These are phyloP conservation scores for Fusarium odoratissimum DNA, from an alignment of 2,329 filamentous ascomycete species.

Conservation along the genomic window DNA sequence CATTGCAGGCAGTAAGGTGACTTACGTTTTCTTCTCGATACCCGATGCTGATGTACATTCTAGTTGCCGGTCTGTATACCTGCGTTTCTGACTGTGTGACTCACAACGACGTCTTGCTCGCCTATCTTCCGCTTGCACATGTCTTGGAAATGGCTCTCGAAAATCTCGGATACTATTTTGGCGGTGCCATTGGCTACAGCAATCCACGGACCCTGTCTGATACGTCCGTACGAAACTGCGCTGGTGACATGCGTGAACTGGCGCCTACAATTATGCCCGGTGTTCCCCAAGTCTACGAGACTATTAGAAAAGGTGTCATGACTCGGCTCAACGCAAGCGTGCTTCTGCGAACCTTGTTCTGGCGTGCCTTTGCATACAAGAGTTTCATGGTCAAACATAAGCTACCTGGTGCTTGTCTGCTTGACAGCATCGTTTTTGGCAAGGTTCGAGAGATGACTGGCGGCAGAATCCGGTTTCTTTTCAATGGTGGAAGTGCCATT, in stretches of 20 bases:
- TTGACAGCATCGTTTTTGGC: slow-evolving; percentile 88
- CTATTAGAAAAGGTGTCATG: slow-evolving; percentile 92
- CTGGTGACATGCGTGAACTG: slow-evolving; percentile 92
- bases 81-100: slow-evolving; percentile 83
- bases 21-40: too few species aligned
- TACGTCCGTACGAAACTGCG: slow-evolving; percentile 84
- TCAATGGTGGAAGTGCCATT: slow-evolving; percentile 96
- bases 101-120: slow-evolving; percentile 80
- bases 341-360: slow-evolving; percentile 81
- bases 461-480: slow-evolving; percentile 83
- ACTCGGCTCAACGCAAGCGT: slow-evolving; percentile 77
- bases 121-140: slow-evolving; percentile 93
- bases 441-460: slow-evolving; percentile 92
- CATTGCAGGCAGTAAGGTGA: slow-evolving; percentile 68
- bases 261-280: slow-evolving; percentile 89
- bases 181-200: slow-evolving; percentile 91
- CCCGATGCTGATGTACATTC: fast-evolving
- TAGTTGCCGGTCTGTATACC: slow-evolving; percentile 80
- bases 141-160: slow-evolving; percentile 97
- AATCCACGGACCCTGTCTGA: slow-evolving; percentile 90
- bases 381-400: slow-evolving; percentile 65
- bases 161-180: slow-evolving; percentile 87
- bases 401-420: slow-evolving; percentile 74
- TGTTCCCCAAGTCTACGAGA: slow-evolving; percentile 97
- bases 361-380: slow-evolving; percentile 71